Conservation (phyloP, 2,329 filamentous ascomycete genomes). For the Alternaria arborescens region DNA sequence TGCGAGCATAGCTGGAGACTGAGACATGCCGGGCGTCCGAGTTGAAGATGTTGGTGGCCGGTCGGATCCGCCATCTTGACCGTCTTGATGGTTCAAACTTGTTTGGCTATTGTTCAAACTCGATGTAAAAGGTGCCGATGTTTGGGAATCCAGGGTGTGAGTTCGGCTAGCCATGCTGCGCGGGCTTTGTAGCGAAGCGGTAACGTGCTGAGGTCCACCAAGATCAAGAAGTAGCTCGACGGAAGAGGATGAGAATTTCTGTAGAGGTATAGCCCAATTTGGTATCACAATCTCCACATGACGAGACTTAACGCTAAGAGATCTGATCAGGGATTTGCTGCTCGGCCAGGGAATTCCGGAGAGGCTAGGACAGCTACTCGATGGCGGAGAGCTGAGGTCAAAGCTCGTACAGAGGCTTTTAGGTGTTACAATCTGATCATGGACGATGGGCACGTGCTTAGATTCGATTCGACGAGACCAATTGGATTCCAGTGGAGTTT, state of each 20-base stretch:
- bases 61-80: slow-evolving; percentile 53
- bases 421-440: slow-evolving; percentile 50
- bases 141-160: slow-evolving; percentile 59
- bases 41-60: slow-evolving; percentile 42
- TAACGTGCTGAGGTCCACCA: slow-evolving; percentile 22
- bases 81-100: slow-evolving; percentile 55
- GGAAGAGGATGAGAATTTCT: slow-evolving; percentile 49
- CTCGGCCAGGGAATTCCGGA: slow-evolving; percentile 38
- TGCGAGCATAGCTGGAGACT: slow-evolving; percentile 52
- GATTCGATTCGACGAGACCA: slow-evolving; percentile 39
- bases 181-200: slow-evolving; percentile 38
- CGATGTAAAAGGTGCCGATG: slow-evolving; percentile 53
- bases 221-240: slow-evolving; percentile 38
- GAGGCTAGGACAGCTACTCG: slow-evolving; percentile 41
- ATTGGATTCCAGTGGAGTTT: slow-evolving; percentile 27
- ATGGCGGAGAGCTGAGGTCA: slow-evolving; percentile 44
- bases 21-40: slow-evolving; percentile 57
- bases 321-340: slow-evolving; percentile 42
- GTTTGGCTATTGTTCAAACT: slow-evolving; percentile 58
- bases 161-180: slow-evolving; percentile 57
- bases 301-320: slow-evolving; percentile 48
- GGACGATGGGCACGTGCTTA: slow-evolving; percentile 57
- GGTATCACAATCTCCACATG: slow-evolving; percentile 62
- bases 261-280: slow-evolving; percentile 54
- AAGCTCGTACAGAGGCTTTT: slow-evolving; percentile 47